These are phyloP conservation scores for Phaeoacremonium minimum DNA, from an alignment of 2,329 filamentous ascomycete species.

Conservation along the genomic window DNA sequence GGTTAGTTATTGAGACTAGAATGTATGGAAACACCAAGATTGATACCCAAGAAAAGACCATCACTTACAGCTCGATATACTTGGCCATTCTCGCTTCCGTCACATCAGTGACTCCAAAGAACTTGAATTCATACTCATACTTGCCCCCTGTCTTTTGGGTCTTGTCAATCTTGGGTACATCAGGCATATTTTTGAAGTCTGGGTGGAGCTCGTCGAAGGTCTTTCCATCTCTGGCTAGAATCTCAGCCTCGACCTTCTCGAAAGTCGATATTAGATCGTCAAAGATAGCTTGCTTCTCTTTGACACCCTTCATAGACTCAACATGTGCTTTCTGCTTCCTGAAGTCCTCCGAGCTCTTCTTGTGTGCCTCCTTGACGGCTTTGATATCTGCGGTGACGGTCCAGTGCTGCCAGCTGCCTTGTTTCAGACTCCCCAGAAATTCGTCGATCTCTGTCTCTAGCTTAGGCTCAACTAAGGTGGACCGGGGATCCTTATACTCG, in stretches of 20 bases:
- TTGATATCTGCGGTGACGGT: slow-evolving; percentile 34
- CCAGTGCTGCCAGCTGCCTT: slow-evolving; percentile 60
- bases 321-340: slow-evolving; percentile 27
- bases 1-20: slow-evolving; percentile 14
- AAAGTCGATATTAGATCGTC: slow-evolving; percentile 44
- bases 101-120: slow-evolving; percentile 47
- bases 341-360: slow-evolving; percentile 26
- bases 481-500: slow-evolving; percentile 31
- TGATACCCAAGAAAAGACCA: background rate
- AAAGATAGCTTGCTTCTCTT: slow-evolving; percentile 55
- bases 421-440: slow-evolving; percentile 46
- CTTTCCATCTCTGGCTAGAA: slow-evolving; percentile 60
- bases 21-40: background rate
- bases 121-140: slow-evolving; percentile 48
- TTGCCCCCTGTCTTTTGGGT: slow-evolving; percentile 17
- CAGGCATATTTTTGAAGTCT: slow-evolving; percentile 27
- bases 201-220: slow-evolving; percentile 63
- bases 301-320: slow-evolving; percentile 18
- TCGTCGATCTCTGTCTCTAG: slow-evolving; percentile 39
- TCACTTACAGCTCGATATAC: slow-evolving; percentile 58
- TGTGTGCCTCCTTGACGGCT: slow-evolving; percentile 22
- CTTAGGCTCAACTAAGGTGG: slow-evolving; percentile 16
- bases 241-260: slow-evolving; percentile 45
- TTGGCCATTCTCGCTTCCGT: slow-evolving; percentile 50
- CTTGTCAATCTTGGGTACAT: slow-evolving; percentile 1